These are phyloP conservation scores for Cucumis hystrix DNA, from an alignment of 306 rosid genomes.

Conservation along the genomic window DNA sequence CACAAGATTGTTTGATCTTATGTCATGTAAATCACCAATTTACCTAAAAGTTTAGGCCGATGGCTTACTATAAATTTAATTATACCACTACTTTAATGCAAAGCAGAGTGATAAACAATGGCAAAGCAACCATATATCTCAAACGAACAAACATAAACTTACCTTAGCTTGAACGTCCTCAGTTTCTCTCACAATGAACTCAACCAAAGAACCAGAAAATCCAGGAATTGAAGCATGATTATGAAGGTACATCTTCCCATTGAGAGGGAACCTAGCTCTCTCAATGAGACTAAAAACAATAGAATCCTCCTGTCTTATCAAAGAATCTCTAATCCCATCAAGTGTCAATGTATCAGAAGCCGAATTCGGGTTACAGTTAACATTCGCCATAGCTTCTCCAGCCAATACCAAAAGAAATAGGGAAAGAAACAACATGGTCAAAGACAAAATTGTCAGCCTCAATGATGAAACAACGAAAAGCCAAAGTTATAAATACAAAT, in stretches of 20 bases:
- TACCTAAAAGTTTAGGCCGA: too few relatives aligned
- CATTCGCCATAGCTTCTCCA: constrained; percentile 20
- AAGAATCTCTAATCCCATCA: constrained; percentile 39
- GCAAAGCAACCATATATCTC: background rate
- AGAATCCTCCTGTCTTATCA: constrained; percentile 72
- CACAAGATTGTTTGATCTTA: too few relatives aligned
- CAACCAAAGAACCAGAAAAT: constrained; percentile 37
- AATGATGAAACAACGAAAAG: background rate
- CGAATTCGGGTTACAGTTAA: background rate
- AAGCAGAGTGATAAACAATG: background rate
- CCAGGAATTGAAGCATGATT: constrained; percentile 10
- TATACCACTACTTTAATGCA: too few relatives aligned
- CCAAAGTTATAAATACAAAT: background rate
- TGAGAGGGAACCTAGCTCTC: constrained; percentile 55
- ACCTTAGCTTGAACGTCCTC: constrained; percentile 69
- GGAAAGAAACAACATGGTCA: constrained; percentile 7
- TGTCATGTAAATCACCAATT: too few relatives aligned
- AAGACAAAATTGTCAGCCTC: background rate
- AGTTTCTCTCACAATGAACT: constrained; percentile 35
- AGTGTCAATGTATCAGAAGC: constrained; percentile 28
- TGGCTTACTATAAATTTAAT: too few relatives aligned
- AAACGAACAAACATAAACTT: background rate
- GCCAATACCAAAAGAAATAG: constrained; percentile 21
- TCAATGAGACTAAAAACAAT: constrained; percentile 58
- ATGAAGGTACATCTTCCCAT: constrained; percentile 33